Percentiles rank a stretch among this genome's conserved stretches.
phyloP scores from a whole-genome alignment of 306 rosid genomes.

The Vigna reflexopilosa region DNA sequence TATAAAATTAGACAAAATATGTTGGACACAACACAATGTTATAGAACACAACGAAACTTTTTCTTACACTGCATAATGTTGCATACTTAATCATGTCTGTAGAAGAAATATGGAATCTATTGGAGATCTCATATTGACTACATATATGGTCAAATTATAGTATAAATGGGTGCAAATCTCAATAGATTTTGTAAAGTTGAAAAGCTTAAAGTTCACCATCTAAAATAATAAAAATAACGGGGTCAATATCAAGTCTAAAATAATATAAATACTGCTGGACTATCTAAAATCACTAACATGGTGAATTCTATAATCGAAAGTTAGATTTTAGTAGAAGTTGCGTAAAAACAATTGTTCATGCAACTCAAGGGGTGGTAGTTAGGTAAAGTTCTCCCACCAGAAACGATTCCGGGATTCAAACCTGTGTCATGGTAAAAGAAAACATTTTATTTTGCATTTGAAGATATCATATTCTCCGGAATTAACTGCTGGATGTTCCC shows the following conservation, averaged over 20 bases:
- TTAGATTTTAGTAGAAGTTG: neutral
- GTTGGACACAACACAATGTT: constrained; percentile 6
- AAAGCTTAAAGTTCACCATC: no score
- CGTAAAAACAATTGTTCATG: constrained; percentile 10
- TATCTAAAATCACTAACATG: neutral
- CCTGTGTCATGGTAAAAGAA: neutral
- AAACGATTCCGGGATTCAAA: neutral
- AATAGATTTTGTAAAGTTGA: no score
- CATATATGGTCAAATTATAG: no score
- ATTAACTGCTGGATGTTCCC: neutral
- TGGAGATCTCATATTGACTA: no score
- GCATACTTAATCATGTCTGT: neutral
- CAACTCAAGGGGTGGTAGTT: neutral
- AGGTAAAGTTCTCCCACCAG: neutral
- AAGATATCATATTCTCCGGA: neutral
- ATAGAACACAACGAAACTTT: neutral
- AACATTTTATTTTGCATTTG: neutral
- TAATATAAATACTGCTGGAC: constrained; percentile 7
- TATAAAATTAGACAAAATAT: constrained; percentile 21
- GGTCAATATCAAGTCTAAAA: constrained; percentile 3
- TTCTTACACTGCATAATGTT: constrained; percentile 19
- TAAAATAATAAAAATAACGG: neutral
- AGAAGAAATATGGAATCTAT: neutral
- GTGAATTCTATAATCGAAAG: constrained; percentile 13
- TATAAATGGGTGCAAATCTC: no score